phyloP scores from a whole-genome alignment of 2,329 filamentous ascomycete species.

The Trematosphaeria pertusa region DNA sequence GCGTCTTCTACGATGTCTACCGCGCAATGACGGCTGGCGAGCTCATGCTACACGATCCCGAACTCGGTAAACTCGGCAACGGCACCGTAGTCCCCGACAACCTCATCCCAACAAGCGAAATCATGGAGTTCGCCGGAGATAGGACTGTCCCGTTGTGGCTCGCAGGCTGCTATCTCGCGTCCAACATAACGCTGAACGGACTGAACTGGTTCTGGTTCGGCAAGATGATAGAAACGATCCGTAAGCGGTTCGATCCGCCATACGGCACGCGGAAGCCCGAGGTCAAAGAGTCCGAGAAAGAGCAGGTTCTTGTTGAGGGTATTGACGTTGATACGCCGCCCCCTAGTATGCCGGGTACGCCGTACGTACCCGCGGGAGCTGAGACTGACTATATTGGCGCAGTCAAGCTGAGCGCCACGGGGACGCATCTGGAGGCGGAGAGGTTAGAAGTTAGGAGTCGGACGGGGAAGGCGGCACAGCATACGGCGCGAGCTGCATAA shows the following conservation, averaged over 20 bases:
- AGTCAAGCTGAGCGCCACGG: constrained; percentile 23
- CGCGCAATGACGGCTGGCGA: constrained; percentile 44
- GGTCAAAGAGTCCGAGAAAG: constrained; percentile 27
- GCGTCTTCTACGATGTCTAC: constrained; percentile 72
- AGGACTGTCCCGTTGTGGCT: constrained; percentile 71
- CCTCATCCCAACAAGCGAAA: constrained; percentile 46
- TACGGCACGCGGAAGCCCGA: constrained; percentile 49
- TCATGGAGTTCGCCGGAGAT: constrained; percentile 57
- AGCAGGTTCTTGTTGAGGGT: constrained; percentile 43
- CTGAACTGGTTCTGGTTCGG: constrained; percentile 87
- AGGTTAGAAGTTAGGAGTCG: constrained; percentile 35
- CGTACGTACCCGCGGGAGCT: constrained; percentile 3
- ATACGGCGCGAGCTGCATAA: background rate
- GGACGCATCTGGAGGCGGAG: constrained; percentile 36
- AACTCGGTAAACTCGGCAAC: constrained; percentile 36
- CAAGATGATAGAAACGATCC: constrained; percentile 83
- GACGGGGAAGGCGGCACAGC: constrained; percentile 6
- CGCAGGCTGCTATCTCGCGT: constrained; percentile 69
- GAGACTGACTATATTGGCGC: constrained; percentile 29
- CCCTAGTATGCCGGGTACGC: constrained; percentile 22
- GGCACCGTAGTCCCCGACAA: constrained; percentile 22
- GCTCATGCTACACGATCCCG: constrained; percentile 32
- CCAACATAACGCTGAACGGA: constrained; percentile 75
- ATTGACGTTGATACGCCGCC: constrained; percentile 40
- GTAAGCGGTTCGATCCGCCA: constrained; percentile 74